Evolutionary conservation across 1,284 basidiomycete species (phyloP).

Genomic region (Ustilago loliicola): DNA sequence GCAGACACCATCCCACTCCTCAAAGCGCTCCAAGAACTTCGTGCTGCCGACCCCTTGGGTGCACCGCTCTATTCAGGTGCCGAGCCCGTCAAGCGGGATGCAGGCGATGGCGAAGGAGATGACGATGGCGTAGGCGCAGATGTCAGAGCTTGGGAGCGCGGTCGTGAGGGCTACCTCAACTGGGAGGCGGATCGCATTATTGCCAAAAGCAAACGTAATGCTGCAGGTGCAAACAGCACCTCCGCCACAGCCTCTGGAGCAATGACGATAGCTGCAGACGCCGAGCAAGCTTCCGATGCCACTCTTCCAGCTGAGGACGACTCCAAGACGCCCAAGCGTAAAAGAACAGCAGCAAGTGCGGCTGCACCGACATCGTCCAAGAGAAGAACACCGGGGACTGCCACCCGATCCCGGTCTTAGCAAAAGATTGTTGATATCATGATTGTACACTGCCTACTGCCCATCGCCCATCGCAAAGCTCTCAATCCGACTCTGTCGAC

Average conservation of each 20-base stretch:
- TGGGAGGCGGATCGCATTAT: slow-evolving; percentile 65
- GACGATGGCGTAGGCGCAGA: slow-evolving; percentile 27
- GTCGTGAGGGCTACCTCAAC: slow-evolving; percentile 61
- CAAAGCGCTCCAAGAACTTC: slow-evolving; percentile 46
- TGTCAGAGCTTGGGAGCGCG: slow-evolving; percentile 53
- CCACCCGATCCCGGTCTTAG: slow-evolving; percentile 15
- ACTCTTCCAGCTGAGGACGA: slow-evolving; percentile 12
- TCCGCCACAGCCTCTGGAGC: background rate
- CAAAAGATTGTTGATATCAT: background rate
- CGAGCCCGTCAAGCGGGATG: slow-evolving; percentile 6
- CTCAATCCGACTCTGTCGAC: too few relatives aligned
- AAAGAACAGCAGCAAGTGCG: slow-evolving; percentile 11
- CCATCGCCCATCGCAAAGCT: background rate
- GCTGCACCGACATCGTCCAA: slow-evolving; percentile 36
- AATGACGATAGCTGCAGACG: background rate
- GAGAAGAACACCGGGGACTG: slow-evolving; percentile 34
- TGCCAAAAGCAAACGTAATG: slow-evolving; percentile 41
- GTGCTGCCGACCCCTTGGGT: slow-evolving; percentile 54
- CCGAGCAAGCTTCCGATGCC: slow-evolving; percentile 8
- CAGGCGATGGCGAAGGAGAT: slow-evolving; percentile 10
- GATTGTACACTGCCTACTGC: background rate
- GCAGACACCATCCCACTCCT: slow-evolving; percentile 50
- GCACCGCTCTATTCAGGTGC: slow-evolving; percentile 36
- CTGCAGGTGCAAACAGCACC: background rate
- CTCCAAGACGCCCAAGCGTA: slow-evolving; percentile 45